Percentiles rank a stretch among this genome's conserved stretches.
Conservation (phyloP, 768 basidiomycete genomes). For the Trametes cubensis region DNA sequence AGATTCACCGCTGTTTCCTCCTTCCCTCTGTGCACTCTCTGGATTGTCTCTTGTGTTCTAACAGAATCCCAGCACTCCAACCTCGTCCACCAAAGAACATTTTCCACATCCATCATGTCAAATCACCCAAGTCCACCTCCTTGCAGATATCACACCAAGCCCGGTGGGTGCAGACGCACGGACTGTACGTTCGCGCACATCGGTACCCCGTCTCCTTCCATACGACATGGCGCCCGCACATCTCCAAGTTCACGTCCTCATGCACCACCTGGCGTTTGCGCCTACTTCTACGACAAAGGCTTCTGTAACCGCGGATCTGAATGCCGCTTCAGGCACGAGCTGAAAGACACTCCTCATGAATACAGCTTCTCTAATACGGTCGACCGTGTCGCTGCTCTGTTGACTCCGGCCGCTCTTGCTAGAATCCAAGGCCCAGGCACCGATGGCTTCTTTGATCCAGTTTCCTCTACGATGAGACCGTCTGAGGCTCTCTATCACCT, state of each 20-base stretch:
- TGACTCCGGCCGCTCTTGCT: constrained; percentile 49
- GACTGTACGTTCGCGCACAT: constrained; percentile 6
- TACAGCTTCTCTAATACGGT: constrained; percentile 2
- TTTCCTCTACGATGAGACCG: constrained; percentile 40
- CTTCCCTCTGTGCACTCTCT: too few species aligned
- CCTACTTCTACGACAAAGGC: constrained; percentile 50
- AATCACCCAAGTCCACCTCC: constrained; percentile 30
- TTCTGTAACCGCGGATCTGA: constrained; percentile 48
- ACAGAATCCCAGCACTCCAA: too few species aligned
- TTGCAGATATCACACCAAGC: constrained; percentile 46
- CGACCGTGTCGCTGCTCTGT: constrained; percentile 43
- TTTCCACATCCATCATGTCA: neutral
- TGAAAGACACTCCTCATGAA: neutral
- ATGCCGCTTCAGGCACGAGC: constrained; percentile 47
- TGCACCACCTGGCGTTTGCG: constrained; percentile 45
- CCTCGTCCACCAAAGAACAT: too few species aligned
- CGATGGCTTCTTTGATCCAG: constrained; percentile 42
- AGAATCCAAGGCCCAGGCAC: constrained; percentile 47
- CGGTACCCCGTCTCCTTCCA: neutral
- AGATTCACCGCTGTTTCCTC: too few species aligned
- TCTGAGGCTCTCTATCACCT: constrained; percentile 48
- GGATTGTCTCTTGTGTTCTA: too few species aligned
- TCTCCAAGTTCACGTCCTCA: neutral
- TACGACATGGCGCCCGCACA: neutral
- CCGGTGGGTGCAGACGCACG: constrained; percentile 47